phyloP scores from a whole-genome alignment of 1,284 basidiomycete genomes.

The Papiliotrema flavescens region DNA sequence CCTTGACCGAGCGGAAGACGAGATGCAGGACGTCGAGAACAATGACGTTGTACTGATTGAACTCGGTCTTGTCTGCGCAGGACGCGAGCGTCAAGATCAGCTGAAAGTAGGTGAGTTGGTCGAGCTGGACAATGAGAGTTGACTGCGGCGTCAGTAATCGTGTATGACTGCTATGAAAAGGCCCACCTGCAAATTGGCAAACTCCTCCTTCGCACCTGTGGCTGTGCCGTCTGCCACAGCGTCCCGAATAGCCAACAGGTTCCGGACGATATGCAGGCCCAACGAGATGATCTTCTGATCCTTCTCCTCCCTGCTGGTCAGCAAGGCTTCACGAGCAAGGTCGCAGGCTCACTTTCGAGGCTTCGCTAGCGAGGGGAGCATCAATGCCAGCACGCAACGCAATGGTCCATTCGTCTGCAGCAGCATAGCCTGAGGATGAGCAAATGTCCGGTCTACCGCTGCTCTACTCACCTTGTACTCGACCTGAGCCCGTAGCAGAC shows the following conservation, averaged over 20 bases:
- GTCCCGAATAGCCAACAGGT: slow-evolving; percentile 85
- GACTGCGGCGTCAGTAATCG: slow-evolving; percentile 48
- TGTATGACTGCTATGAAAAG: not conserved
- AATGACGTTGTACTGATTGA: slow-evolving; percentile 79
- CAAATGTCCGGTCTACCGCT: not conserved
- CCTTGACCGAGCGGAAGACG: slow-evolving; percentile 71
- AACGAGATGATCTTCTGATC: slow-evolving; percentile 83
- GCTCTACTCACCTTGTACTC: slow-evolving; percentile 67
- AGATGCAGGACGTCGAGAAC: slow-evolving; percentile 87
- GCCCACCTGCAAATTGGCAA: slow-evolving; percentile 64
- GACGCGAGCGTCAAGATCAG: slow-evolving; percentile 78
- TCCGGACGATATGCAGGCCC: slow-evolving; percentile 82
- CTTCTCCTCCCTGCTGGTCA: slow-evolving; percentile 57
- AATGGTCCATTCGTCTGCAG: slow-evolving; percentile 28
- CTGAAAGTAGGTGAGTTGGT: slow-evolving; percentile 69
- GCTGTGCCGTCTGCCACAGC: slow-evolving; percentile 63
- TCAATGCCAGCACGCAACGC: slow-evolving; percentile 41
- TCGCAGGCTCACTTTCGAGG: slow-evolving; percentile 31
- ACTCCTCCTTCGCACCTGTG: slow-evolving; percentile 70
- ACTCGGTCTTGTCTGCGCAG: slow-evolving; percentile 67
- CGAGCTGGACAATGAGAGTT: slow-evolving; percentile 66
- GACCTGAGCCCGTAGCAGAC: slow-evolving; percentile 71
- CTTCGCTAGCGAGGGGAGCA: slow-evolving; percentile 46
- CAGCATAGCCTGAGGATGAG: slow-evolving; percentile 22
- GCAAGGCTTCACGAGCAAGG: not conserved